These are phyloP conservation scores for Leccinum variicolor DNA, from an alignment of 768 basidiomycete species.

Conservation along the genomic window DNA sequence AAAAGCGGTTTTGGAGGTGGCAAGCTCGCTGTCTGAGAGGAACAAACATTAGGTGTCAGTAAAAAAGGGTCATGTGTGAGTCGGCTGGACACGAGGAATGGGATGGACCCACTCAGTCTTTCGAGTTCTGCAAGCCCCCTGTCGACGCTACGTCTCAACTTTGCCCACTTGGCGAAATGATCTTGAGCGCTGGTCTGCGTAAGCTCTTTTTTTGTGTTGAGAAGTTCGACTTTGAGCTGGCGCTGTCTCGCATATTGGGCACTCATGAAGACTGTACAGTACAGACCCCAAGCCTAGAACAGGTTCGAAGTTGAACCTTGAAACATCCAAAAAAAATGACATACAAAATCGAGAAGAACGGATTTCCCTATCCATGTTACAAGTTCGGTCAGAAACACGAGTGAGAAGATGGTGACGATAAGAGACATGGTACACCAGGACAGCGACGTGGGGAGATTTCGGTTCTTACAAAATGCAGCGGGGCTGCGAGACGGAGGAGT, in stretches of 20 bases:
- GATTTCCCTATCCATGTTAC: conserved; percentile 87
- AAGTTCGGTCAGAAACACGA: conserved; percentile 80
- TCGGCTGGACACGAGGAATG: not conserved
- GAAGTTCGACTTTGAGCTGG: conserved; percentile 74
- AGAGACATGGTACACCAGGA: conserved; percentile 56
- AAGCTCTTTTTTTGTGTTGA: conserved; percentile 80
- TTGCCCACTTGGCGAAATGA: conserved; percentile 98
- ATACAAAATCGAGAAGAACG: conserved; percentile 75
- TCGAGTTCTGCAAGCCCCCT: conserved; percentile 90
- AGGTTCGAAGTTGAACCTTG: conserved; percentile 3
- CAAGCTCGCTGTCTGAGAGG: conserved; percentile 61
- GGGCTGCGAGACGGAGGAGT: not conserved
- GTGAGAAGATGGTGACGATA: conserved; percentile 74
- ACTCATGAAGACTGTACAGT: conserved; percentile 63
- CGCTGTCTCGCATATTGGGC: conserved; percentile 56
- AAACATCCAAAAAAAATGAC: conserved; percentile 30
- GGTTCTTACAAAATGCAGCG: conserved; percentile 6
- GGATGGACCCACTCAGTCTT: conserved; percentile 69
- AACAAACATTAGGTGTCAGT: conserved; percentile 1
- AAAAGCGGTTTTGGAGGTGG: conserved; percentile 59
- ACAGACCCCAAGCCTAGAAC: conserved; percentile 65
- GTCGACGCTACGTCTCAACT: conserved; percentile 84
- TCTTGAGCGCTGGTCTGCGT: conserved; percentile 91
- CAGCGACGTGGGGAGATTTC: not conserved
- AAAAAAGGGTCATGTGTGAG: not conserved